phyloP scores from a whole-genome alignment of 805 yeast genomes.

The Monosporozyma solicola region DNA sequence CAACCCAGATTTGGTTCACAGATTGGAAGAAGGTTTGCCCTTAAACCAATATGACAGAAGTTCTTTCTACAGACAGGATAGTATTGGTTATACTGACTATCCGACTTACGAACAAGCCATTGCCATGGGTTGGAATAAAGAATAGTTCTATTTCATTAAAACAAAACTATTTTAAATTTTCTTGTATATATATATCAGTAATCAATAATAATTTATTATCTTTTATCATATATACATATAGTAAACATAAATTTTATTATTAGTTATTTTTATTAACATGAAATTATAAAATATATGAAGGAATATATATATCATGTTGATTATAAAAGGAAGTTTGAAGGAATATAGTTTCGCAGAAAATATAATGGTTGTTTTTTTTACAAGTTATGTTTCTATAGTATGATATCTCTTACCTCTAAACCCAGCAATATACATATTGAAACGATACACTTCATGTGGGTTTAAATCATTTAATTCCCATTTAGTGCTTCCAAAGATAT shows the following conservation, averaged over 20 bases:
- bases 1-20: too few relatives aligned
- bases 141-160: neutral
- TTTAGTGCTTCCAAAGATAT: conserved; percentile 76
- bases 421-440: conserved; percentile 83
- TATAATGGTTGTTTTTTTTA: too few relatives aligned
- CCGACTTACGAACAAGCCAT: conserved; percentile 28
- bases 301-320: neutral
- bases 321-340: neutral
- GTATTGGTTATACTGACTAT: conserved; percentile 37
- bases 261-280: neutral
- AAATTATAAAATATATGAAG: neutral
- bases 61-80: conserved; percentile 35
- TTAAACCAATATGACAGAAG: conserved; percentile 36
- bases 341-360: neutral
- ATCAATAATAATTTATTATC: too few relatives aligned
- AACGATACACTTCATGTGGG: conserved; percentile 90
- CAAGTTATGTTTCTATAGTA: conserved; percentile 39
- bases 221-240: too few relatives aligned
- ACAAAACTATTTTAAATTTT: neutral
- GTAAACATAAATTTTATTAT: neutral
- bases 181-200: neutral
- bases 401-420: conserved; percentile 96
- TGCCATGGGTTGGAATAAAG: neutral
- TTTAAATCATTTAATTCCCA: conserved; percentile 89
- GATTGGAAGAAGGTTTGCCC: too few relatives aligned